Base-by-base conservation (phyloP, 1,284 basidiomycete species). In the Mycena citricolor region DNA sequence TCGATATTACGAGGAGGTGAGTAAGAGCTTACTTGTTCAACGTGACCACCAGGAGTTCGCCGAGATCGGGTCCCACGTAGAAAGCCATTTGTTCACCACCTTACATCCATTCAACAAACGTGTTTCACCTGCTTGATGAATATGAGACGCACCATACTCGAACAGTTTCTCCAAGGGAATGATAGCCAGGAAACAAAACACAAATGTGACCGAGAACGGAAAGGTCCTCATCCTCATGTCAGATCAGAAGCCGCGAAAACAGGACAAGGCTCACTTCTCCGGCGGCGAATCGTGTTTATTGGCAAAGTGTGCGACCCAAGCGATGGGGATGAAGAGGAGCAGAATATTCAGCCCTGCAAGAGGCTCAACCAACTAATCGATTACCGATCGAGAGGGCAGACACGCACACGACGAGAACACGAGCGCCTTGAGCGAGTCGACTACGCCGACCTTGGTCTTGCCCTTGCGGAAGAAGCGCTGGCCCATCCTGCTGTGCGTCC, bases 61-160 rank as follows among this genome's bases (percentile, higher is more conserved):
- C 79, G 4, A 82, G 58, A 44, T 76, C 73, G 48, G 70, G 71
- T 2, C 79, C 77, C 4, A 76, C 65, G 58, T 82, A 83, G 25
- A 71, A 66, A 8, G 70, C 65, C 71, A 83, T 75, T 54, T 83
- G 77, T 53, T 81, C 79, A 28, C 78, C 81, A 34, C 74, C 74
- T 65, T n/a, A n/a, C n/a, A n/a, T n/a, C n/a, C n/a, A n/a, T n/a
- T 70, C 81, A 44, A 81, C 79, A 48, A 81, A 76, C 4, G 79
- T 69, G 64, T 51, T 80, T 74, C 4, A 81, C 64, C 11, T 79
- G 76, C 17, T 81, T 68, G 47, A 81, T 74, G 11, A 73, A 65
- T 31, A 79, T 59, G 55, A 81, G 77, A 81, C 79, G 80, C 36
- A 16, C 35, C 44, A 37, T 33, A 40, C 11, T 49, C 33, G 29